Conservation (phyloP, 164 flowering plant genomes). For the Tetrastigma voinierianum region DNA sequence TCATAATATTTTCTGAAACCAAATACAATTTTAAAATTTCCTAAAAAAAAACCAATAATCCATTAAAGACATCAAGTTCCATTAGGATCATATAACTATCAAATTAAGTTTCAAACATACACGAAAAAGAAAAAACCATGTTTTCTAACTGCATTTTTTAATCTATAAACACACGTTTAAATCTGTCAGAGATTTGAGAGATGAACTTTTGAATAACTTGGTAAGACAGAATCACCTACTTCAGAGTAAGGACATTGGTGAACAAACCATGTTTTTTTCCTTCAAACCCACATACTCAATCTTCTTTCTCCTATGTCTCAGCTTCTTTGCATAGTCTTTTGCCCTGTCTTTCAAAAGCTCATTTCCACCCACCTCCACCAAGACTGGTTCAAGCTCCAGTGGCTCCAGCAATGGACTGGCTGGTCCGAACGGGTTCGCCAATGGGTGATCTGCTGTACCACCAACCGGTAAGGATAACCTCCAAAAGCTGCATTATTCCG, state of each 20-base stretch:
- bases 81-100: too few relatives aligned
- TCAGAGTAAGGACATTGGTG: constrained; percentile 29
- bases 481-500: constrained; percentile 59
- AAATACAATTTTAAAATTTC: too few relatives aligned
- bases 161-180: too few relatives aligned
- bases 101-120: too few relatives aligned
- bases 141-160: too few relatives aligned
- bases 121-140: too few relatives aligned
- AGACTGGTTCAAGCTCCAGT: constrained; percentile 37
- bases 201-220: constrained; percentile 30
- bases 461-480: constrained; percentile 54
- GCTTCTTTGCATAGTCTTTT: constrained; percentile 37
- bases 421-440: constrained; percentile 57
- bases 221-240: constrained; percentile 10
- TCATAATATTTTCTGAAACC: too few relatives aligned
- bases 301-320: constrained; percentile 39
- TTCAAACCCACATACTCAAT: constrained; percentile 39
- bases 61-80: too few relatives aligned
- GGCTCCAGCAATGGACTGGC: constrained; percentile 32
- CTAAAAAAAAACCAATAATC: too few relatives aligned
- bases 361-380: constrained; percentile 39
- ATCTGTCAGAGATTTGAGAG: too few relatives aligned
- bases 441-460: constrained; percentile 46
- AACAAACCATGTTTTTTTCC: constrained; percentile 54
- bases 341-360: constrained; percentile 57